These are phyloP conservation scores for Esteya vermicola DNA, from an alignment of 2,329 filamentous ascomycete genomes.

Conservation along the genomic window DNA sequence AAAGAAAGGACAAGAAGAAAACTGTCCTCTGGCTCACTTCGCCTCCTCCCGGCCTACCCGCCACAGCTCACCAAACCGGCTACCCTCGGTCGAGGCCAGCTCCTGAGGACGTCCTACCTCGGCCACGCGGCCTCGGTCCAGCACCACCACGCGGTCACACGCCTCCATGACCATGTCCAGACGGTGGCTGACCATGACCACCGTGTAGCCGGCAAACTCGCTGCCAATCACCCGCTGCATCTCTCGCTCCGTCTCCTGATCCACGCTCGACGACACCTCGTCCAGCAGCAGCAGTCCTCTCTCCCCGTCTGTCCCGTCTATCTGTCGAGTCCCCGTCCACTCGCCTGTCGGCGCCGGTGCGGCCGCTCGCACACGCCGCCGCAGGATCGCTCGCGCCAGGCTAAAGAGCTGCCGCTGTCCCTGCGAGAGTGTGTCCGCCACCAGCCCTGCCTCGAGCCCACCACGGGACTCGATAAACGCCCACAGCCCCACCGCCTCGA, in stretches of 20 bases:
- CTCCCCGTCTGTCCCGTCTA: no score
- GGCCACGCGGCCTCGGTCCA: constrained; percentile 32
- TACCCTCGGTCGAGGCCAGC: constrained; percentile 7
- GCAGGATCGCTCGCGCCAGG: constrained; percentile 43
- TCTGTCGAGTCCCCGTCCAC: no score
- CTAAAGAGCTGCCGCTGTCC: constrained; percentile 53
- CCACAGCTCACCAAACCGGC: constrained; percentile 3
- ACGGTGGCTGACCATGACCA: constrained; percentile 34
- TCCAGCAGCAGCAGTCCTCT: constrained; percentile 22
- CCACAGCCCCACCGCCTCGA: constrained; percentile 21
- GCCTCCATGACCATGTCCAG: constrained; percentile 37
- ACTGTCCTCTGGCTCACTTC: no score
- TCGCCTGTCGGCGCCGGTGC: neutral
- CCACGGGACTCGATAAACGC: constrained; percentile 13
- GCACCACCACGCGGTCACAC: constrained; percentile 31
- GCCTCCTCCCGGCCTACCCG: neutral
- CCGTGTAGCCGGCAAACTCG: constrained; percentile 32
- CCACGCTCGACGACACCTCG: constrained; percentile 27
- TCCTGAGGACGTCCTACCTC: constrained; percentile 18
- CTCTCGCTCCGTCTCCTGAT: constrained; percentile 23
- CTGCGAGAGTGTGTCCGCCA: constrained; percentile 33
- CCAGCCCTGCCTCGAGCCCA: constrained; percentile 21
- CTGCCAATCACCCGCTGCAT: constrained; percentile 26
- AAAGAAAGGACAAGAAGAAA: no score
- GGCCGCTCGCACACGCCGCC: constrained; percentile 12